Conservation (phyloP, 352 stramenopile genomes). For the Globisporangium okanoganense region DNA sequence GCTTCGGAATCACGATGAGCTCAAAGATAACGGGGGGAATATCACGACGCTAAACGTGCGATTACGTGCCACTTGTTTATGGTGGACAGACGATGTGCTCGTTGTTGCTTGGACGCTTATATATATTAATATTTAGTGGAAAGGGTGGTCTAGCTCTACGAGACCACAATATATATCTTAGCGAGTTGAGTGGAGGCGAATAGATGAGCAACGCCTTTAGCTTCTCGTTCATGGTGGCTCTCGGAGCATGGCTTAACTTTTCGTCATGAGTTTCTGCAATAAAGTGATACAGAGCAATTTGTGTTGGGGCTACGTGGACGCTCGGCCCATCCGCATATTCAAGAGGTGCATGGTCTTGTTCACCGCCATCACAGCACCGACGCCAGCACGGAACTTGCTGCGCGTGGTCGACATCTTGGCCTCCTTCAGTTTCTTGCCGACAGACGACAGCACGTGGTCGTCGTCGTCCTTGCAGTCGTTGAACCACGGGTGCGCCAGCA, state of each 20-base stretch:
- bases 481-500: slow-evolving; percentile 74
- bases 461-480: slow-evolving; percentile 62
- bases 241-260: not conserved
- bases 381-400: slow-evolving; percentile 65
- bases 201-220: not conserved
- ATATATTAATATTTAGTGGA: not conserved
- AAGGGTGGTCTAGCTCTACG: not conserved
- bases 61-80: not conserved
- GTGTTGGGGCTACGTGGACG: slow-evolving; percentile 19
- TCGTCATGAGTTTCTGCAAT: not conserved
- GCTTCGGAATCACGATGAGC: too few relatives aligned
- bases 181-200: not conserved
- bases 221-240: not conserved
- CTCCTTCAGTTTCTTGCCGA: slow-evolving; percentile 81
- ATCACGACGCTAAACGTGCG: too few relatives aligned
- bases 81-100: not conserved
- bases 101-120: not conserved
- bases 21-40: too few relatives aligned
- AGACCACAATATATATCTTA: slow-evolving; percentile 3
- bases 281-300: not conserved
- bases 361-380: slow-evolving; percentile 69
- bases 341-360: slow-evolving; percentile 76
- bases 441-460: slow-evolving; percentile 38
- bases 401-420: slow-evolving; percentile 43
- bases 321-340: slow-evolving; percentile 24